Evolutionary conservation across 768 basidiomycete genomes (phyloP).

Genomic region (Russula sp.): DNA sequence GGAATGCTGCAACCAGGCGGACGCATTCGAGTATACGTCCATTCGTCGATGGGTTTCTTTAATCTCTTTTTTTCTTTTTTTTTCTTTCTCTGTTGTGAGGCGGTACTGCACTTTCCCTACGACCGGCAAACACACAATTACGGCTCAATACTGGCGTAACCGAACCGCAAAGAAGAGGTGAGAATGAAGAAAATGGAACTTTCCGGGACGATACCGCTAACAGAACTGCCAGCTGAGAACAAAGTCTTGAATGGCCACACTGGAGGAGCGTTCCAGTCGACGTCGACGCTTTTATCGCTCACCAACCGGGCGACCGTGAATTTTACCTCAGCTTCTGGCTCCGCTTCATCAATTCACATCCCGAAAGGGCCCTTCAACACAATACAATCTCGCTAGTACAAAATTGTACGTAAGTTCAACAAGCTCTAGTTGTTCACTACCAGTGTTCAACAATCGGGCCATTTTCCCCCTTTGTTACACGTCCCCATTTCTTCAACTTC

Average conservation of each 20-base stretch:
- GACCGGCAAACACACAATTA: constrained; percentile 31
- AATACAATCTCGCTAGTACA: neutral
- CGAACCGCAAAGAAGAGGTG: constrained; percentile 27
- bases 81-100: constrained; percentile 40
- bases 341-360: constrained; percentile 20
- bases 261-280: constrained; percentile 25
- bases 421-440: neutral
- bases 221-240: constrained; percentile 27
- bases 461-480: neutral
- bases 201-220: constrained; percentile 28
- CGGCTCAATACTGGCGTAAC: constrained; percentile 28
- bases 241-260: constrained; percentile 28
- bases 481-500: neutral
- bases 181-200: constrained; percentile 26
- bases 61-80: constrained; percentile 41
- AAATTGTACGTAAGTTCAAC: constrained; percentile 12
- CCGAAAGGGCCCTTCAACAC: constrained; percentile 20
- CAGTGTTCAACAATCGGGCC: neutral
- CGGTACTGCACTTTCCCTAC: constrained; percentile 27
- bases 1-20: constrained; percentile 43
- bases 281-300: constrained; percentile 24
- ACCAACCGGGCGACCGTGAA: constrained; percentile 8
- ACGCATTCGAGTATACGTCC: constrained; percentile 44
- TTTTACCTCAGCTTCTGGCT: constrained; percentile 26
- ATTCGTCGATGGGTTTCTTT: constrained; percentile 45